phyloP scores from a whole-genome alignment of 768 basidiomycete species.

The Auricularia sp. region DNA sequence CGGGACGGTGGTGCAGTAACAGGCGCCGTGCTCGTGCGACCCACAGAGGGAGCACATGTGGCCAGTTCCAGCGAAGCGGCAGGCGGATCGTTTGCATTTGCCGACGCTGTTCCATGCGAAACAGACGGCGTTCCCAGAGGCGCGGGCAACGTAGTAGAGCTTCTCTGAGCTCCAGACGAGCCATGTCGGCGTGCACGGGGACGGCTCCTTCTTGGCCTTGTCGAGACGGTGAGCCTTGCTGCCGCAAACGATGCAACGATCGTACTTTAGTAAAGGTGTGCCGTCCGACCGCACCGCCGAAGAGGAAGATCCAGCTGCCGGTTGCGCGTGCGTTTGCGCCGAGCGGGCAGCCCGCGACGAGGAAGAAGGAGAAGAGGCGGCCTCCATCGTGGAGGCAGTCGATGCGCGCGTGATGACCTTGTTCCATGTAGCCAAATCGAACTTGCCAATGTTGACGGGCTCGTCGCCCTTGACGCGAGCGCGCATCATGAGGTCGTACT shows the following conservation, averaged over 20 bases:
- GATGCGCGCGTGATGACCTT: too few species aligned
- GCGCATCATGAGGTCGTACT: slow-evolving; percentile 1
- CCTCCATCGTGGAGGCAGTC: too few species aligned
- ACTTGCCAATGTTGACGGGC: background rate
- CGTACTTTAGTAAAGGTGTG: too few species aligned
- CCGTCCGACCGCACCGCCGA: too few species aligned
- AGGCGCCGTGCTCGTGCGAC: background rate
- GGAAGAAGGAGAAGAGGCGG: too few species aligned
- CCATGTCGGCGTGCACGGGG: background rate
- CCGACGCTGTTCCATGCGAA: background rate
- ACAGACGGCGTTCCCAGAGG: background rate
- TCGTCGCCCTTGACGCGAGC: background rate
- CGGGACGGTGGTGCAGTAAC: background rate
- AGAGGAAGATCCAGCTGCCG: too few species aligned
- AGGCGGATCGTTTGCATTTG: background rate
- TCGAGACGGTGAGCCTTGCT: too few species aligned
- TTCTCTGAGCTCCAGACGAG: background rate
- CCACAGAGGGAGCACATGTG: background rate
- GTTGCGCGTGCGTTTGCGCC: too few species aligned
- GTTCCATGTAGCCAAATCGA: background rate
- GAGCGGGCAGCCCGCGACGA: too few species aligned
- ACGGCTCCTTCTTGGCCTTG: too few species aligned
- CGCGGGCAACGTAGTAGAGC: background rate
- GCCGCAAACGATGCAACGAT: too few species aligned
- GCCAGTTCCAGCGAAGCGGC: background rate